Percentiles rank a stretch among this genome's conserved stretches.
phyloP scores from a whole-genome alignment of 2,329 filamentous ascomycete species.

The Chaetomium sp. region DNA sequence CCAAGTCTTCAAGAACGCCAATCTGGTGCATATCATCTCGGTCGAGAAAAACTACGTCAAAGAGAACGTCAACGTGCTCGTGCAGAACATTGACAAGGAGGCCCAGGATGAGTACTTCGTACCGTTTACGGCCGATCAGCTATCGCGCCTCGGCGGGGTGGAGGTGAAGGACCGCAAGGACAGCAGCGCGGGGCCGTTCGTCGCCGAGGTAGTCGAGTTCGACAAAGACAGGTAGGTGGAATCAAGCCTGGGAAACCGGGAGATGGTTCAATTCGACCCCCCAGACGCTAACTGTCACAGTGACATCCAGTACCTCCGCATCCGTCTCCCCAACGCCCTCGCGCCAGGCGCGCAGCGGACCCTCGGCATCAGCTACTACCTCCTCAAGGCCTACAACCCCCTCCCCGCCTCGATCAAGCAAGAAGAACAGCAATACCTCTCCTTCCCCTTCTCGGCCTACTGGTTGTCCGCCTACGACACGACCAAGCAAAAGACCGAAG shows the following conservation, averaged over 20 bases:
- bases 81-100: slow-evolving; percentile 76
- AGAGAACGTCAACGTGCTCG: slow-evolving; percentile 87
- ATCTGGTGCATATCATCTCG: slow-evolving; percentile 83
- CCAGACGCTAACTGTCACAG: slow-evolving; percentile 37
- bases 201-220: slow-evolving; percentile 60
- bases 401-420: slow-evolving; percentile 80
- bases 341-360: slow-evolving; percentile 73
- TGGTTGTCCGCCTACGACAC: slow-evolving; percentile 77
- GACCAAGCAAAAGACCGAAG: slow-evolving; percentile 90
- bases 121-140: slow-evolving; percentile 70
- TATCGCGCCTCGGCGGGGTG: slow-evolving; percentile 73
- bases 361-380: slow-evolving; percentile 77
- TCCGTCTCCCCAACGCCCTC: slow-evolving; percentile 71
- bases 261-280: slow-evolving; percentile 3
- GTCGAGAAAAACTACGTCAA: slow-evolving; percentile 87
- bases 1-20: slow-evolving; percentile 88
- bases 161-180: slow-evolving; percentile 93
- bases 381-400: slow-evolving; percentile 71
- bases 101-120: slow-evolving; percentile 88
- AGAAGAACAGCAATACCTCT: slow-evolving; percentile 77
- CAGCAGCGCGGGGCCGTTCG: slow-evolving; percentile 58
- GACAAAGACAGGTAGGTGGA: slow-evolving; percentile 49
- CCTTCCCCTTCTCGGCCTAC: slow-evolving; percentile 81
- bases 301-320: slow-evolving; percentile 73
- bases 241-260: not conserved